phyloP scores from a whole-genome alignment of 345 rosid species.

The Euphorbia pulcherrima region DNA sequence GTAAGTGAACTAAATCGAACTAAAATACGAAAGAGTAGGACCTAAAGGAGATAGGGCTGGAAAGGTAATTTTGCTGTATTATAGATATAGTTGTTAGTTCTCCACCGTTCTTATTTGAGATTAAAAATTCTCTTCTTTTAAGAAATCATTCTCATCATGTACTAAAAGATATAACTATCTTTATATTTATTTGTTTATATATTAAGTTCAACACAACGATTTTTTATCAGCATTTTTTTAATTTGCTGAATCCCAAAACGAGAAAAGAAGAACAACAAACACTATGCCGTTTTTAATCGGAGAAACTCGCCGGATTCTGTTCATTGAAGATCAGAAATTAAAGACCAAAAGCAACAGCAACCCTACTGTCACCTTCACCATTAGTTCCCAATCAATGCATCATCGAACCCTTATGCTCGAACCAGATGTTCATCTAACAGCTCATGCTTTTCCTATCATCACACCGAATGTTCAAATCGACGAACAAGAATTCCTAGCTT shows the following conservation, averaged over 20 bases:
- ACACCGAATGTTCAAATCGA: background rate
- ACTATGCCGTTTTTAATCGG: slow-evolving; percentile 6
- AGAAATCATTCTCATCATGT: background rate
- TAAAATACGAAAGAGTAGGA: too few relatives aligned
- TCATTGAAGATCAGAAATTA: background rate
- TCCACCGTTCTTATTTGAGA: background rate
- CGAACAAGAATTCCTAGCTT: slow-evolving; percentile 6
- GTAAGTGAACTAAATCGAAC: too few relatives aligned
- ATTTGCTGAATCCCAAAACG: background rate
- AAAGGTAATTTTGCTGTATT: too few relatives aligned
- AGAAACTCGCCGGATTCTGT: background rate
- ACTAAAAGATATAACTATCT: background rate
- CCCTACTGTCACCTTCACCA: background rate
- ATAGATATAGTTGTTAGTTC: background rate
- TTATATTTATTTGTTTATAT: background rate
- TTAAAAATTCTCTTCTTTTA: background rate
- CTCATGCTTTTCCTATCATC: background rate
- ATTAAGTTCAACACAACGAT: background rate
- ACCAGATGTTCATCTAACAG: background rate
- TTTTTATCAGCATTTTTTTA: background rate
- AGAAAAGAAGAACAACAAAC: background rate
- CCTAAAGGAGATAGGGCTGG: too few relatives aligned
- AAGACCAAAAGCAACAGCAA: background rate
- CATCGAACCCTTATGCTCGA: background rate
- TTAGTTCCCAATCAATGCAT: background rate